A percentile compares a stretch with the other conserved stretches of the same genome.
Conservation (phyloP, 2,329 filamentous ascomycete species). For the Trichophyton schoenleinii region DNA sequence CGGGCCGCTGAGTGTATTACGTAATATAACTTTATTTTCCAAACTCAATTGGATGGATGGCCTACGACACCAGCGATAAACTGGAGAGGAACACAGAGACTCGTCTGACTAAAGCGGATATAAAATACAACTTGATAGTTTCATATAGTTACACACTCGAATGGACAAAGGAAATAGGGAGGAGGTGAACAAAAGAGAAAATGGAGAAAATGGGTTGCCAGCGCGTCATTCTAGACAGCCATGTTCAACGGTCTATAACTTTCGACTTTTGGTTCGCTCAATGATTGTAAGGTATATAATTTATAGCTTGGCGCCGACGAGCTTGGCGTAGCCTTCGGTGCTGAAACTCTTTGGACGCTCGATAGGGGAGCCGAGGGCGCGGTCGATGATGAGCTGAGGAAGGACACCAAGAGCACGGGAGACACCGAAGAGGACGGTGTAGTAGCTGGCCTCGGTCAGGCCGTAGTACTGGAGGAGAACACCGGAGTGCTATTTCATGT, state of each 20-base stretch:
- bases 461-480: constrained; percentile 99
- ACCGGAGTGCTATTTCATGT: constrained; percentile 59
- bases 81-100: not conserved
- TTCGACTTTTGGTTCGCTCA: not conserved
- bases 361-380: constrained; percentile 89
- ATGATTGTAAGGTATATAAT: not conserved
- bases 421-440: constrained; percentile 99
- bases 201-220: not conserved
- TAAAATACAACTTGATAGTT: not conserved
- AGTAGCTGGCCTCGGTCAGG: constrained; percentile 97
- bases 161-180: not conserved
- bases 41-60: too few relatives aligned
- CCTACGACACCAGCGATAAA: too few relatives aligned
- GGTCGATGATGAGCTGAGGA: constrained; percentile 98
- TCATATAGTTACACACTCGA: not conserved
- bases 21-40: too few relatives aligned
- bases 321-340: constrained; percentile 91
- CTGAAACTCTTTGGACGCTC: constrained; percentile 99
- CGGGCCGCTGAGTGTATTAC: too few relatives aligned
- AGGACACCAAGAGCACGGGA: constrained; percentile 96
- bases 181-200: not conserved
- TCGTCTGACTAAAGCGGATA: not conserved
- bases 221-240: not conserved
- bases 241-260: not conserved
- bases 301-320: constrained; percentile 83